These are phyloP conservation scores for Ilyonectria sp. DNA, from an alignment of 2,329 filamentous ascomycete genomes.

Conservation along the genomic window DNA sequence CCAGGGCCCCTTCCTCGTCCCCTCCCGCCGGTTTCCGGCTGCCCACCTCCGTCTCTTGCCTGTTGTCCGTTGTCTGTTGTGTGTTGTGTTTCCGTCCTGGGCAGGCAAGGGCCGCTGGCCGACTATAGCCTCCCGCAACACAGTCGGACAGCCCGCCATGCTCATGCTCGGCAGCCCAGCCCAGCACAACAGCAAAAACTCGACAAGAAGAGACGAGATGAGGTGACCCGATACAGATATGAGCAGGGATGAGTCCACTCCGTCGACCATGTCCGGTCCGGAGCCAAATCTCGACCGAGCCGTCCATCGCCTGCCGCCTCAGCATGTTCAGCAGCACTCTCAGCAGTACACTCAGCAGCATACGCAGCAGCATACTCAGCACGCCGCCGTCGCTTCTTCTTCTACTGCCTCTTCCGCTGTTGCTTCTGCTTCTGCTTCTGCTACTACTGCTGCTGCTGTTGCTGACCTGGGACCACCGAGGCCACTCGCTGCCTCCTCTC, in stretches of 20 bases:
- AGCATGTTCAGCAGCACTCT: constrained; percentile 54
- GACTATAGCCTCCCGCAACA: constrained; percentile 29
- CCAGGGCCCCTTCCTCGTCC: constrained; percentile 33
- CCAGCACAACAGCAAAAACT: constrained; percentile 44
- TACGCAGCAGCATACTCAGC: no score
- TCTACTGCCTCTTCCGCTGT: background rate
- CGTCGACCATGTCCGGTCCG: constrained; percentile 50
- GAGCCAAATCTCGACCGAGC: constrained; percentile 51
- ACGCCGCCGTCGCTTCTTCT: constrained; percentile 1
- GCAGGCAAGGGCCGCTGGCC: constrained; percentile 23
- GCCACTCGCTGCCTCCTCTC: constrained; percentile 63
- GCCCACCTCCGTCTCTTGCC: constrained; percentile 19
- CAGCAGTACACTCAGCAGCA: no score
- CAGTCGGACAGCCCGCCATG: constrained; percentile 44
- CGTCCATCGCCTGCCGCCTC: constrained; percentile 59
- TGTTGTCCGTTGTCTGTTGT: background rate
- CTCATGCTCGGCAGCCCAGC: constrained; percentile 46
- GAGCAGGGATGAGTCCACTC: constrained; percentile 51
- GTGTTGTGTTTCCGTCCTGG: constrained; percentile 9
- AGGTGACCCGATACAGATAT: constrained; percentile 50
- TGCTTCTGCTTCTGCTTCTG: background rate
- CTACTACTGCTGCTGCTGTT: constrained; percentile 5
- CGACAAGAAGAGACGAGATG: constrained; percentile 48
- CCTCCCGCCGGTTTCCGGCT: constrained; percentile 40
- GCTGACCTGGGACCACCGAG: constrained; percentile 65